A percentile compares a stretch with the other conserved stretches of the same genome.
Evolutionary conservation across 805 yeast species (phyloP).

Genomic region (Barnettozyma sp.): DNA sequence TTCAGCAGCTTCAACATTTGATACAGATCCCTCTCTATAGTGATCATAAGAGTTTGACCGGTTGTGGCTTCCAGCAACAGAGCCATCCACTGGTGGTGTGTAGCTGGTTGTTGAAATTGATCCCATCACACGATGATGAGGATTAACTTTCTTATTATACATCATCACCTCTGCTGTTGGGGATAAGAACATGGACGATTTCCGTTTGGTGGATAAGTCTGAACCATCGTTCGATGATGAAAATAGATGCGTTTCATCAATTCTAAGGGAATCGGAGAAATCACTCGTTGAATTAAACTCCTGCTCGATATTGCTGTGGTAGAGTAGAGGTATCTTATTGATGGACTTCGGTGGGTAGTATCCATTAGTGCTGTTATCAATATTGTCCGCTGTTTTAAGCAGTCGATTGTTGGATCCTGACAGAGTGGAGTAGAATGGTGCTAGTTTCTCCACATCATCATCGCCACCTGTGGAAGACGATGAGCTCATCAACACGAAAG

Average conservation of each 20-base stretch:
- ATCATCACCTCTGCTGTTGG: constrained; percentile 73
- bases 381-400: too few species aligned
- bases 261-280: constrained; percentile 9
- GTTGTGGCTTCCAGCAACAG: constrained; percentile 9
- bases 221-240: constrained; percentile 18
- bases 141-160: constrained; percentile 30
- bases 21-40: constrained; percentile 11
- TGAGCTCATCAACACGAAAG: constrained; percentile 26
- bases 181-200: constrained; percentile 52
- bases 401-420: constrained; percentile 8
- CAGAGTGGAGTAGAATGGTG: constrained; percentile 8
- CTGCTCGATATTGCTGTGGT: constrained; percentile 13
- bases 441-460: constrained; percentile 15
- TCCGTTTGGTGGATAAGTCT: constrained; percentile 23
- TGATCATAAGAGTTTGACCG: constrained; percentile 14
- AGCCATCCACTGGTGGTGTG: constrained; percentile 3
- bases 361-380: too few species aligned
- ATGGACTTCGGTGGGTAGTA: too few species aligned
- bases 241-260: constrained; percentile 12
- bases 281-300: constrained; percentile 12
- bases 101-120: constrained; percentile 18
- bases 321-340: constrained; percentile 17
- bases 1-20: background rate
- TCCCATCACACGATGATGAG: constrained; percentile 33
- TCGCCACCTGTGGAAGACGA: constrained; percentile 17